These are phyloP conservation scores for Candida yuanshanica DNA, from an alignment of 805 yeast species.

Conservation along the genomic window DNA sequence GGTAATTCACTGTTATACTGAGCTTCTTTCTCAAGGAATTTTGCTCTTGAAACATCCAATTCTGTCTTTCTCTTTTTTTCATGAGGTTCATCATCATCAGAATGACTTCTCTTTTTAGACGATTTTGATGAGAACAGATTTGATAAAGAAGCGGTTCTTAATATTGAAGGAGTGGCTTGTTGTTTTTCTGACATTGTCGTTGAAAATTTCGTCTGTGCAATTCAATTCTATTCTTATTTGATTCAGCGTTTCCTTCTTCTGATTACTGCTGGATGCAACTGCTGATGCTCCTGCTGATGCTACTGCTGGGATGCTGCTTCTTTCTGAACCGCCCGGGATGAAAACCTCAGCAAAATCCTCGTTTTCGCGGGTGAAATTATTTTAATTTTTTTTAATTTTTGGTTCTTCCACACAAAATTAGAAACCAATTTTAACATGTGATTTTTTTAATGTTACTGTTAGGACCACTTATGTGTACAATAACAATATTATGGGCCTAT, in stretches of 20 bases:
- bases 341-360: too few species aligned
- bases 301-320: too few species aligned
- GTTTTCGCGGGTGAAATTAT: too few species aligned
- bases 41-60: constrained; percentile 19
- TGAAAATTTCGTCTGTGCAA: neutral
- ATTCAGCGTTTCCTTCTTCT: neutral
- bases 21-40: constrained; percentile 42
- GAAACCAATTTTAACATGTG: too few species aligned
- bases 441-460: too few species aligned
- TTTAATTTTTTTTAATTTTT: too few species aligned
- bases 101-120: constrained; percentile 3
- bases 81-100: constrained; percentile 7
- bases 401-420: too few species aligned
- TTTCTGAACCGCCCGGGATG: too few species aligned
- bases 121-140: constrained; percentile 7
- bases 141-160: constrained; percentile 6
- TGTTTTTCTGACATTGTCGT: neutral
- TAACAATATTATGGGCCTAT: too few species aligned
- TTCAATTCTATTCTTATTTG: too few species aligned
- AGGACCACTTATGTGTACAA: too few species aligned
- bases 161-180: constrained; percentile 2
- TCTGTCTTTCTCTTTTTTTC: constrained; percentile 24
- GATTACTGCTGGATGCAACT: neutral
- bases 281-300: neutral
- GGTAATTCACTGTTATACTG: constrained; percentile 62